Base-by-base conservation (phyloP, 225 moss, liverwort and hornwort genomes). In the Ulota crispa region DNA sequence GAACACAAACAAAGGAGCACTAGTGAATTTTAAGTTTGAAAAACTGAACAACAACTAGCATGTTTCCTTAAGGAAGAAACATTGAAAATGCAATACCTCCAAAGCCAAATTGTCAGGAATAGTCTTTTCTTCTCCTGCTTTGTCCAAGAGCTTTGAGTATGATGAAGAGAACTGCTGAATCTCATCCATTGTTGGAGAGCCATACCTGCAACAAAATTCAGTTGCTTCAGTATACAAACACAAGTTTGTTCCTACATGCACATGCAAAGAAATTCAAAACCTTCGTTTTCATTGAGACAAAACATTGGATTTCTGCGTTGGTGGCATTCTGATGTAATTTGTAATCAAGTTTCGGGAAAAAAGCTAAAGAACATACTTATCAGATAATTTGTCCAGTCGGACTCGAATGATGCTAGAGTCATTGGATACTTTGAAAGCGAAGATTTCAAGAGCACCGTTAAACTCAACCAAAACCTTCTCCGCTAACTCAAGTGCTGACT, bases 321-420 rank as follows among this genome's bases (percentile, higher is more conserved):
- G 30, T 36, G 27, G 62, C 21, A 64, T 54, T 41, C 57, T 24
- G 65, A 68, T 53, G 72, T 41, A 80, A 19, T 53, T 66, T 39
- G n/a, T 30, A 37, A 65, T 20, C 68, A 68, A 72, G 42, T n/a
- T 27, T 72, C 63, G 11, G 10, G 45, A 62, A 75, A 70, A 19
- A 0, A 73, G 12, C 11, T 30, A 72, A 52, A 63, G 20, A 42
- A 88, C 89, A 24, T 88, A 92, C 92, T 85, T 92, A 87, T 98
- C 92, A 86, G 92, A 89, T 64, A 98, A 87, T 87, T 95, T 98
- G 87, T 95, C 97, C 77, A 98, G 76, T 45, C 97, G 93, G 73
- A 98, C 75, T 27, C 93, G 85, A 78, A 98, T 78, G 81, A 91
- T 84, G 78, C 87, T 86, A 73, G 83, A 53, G 72, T 91, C 97